Evolutionary conservation across 2,329 filamentous ascomycete genomes (phyloP), one percentile per base, ranked within the genome.

Genomic region (Aspergillus texensis): DNA sequence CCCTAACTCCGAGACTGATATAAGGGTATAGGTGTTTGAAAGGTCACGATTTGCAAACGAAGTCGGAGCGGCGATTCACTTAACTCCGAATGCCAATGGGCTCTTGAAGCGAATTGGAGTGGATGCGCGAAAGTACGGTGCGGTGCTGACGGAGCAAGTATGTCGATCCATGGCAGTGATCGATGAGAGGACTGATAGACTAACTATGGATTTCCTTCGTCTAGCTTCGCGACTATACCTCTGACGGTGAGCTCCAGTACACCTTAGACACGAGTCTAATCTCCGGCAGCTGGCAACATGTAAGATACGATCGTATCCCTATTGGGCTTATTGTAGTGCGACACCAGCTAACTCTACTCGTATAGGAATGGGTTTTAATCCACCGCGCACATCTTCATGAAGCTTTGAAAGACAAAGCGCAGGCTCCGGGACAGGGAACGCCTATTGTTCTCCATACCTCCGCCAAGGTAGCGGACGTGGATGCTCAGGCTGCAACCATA

Each of bases 61-160:
- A 72, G 75, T 81, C 1, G 88, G 87, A 0, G 87, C 88, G 3
- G 87, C 87, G 0, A 82, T 90, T n/a, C 86, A 89, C 68, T 72
- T 90, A 5, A 83, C 85, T 0, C 86, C 88, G 0, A 91, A 90
- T 68, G 78, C 82, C 2, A 88, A 88, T 71, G 85, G 85, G 0
- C 74, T 89, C 2, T 76, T 90, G 4, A 73, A 75, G 12, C 74
- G 80, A 36, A 72, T 84, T 56, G 82, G 82, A 0, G 66, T 85
- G 1, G 72, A 75, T 56, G 75, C 79, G 0, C 77, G 80, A 60
- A 71, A 72, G 0, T 77, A 77, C 48, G 81, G 81, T 2, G 78
- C 81, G 60, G 80, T 74, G 65, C 72, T 57, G 61, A 75, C 65
- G 30, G 67, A 75, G 60, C 72, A 57, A 71, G 77, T 65, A 53